Base-by-base conservation (phyloP, 1,284 basidiomycete genomes). In the Inonotus hispidus region DNA sequence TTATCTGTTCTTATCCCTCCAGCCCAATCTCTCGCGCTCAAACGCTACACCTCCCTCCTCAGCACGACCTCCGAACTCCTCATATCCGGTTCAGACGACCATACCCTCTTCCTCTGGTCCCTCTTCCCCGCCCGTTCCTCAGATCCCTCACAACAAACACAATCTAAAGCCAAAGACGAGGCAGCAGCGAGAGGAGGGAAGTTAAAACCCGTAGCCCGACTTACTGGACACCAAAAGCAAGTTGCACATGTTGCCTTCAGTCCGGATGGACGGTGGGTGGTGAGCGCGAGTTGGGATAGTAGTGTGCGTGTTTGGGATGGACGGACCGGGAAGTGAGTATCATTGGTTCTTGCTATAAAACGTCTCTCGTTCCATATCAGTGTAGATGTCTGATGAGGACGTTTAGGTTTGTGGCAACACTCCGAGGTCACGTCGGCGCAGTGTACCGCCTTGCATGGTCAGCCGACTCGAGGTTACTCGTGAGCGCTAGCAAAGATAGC, bases 371-470 rank as follows among this genome's bases (percentile, higher is more conserved):
- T 43, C 19, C 19, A 16, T 43, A 14, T 43, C n/a, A 7, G 16
- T 16, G 2, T 16, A 7, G n/a, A n/a, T 16, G 35, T 54, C 57
- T 7, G 46, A 21, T 58, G 38, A 41, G 29, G 6, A 7, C 41
- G 14, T 29, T 57, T n/a, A 78, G 77, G 62, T 96, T 95, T 69
- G 83, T 96, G 23, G 92, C 93, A 23, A 94, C 90, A 27, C 78
- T 99, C 35, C 77, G 96, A 25, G 96, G 96, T 0, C 97, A 99
- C 71, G 92, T 99, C 11, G 92, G 92, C 3, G 87, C 93, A 3
- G 97, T 98, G 2, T 99, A 99, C 72, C 80, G 96, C 29, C 76
- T 99, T 19, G 89, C 94, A 1, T 99, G 96, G 96, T 95, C 92
- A 64, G 90, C 93, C 25, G 96, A 99, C 76, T 92, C 92, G 47